phyloP scores from a whole-genome alignment of 2,329 filamentous ascomycete species.

The Aspergillus costaricaensis region DNA sequence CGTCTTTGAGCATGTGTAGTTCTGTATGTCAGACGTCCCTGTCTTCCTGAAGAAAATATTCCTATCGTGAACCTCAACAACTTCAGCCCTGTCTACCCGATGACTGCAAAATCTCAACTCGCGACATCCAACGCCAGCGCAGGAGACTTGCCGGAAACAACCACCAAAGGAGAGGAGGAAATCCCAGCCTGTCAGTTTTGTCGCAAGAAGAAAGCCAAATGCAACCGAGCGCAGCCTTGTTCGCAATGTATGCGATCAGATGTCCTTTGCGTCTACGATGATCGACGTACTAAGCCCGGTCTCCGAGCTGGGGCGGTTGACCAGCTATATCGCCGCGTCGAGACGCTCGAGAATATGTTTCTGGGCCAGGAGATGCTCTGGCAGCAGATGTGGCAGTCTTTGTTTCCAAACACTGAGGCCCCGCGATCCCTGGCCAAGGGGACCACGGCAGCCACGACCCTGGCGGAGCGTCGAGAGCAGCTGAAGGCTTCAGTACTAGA shows the following conservation, averaged over 20 bases:
- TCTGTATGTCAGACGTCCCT: no score
- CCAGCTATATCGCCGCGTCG: constrained; percentile 33
- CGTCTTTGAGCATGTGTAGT: no score
- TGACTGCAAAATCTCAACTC: no score
- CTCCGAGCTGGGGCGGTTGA: constrained; percentile 37
- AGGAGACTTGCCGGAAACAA: no score
- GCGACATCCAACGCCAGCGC: no score
- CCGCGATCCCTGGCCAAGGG: no score
- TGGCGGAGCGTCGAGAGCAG: no score
- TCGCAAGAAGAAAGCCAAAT: constrained; percentile 50
- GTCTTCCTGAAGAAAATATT: no score
- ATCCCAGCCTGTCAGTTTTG: constrained; percentile 44
- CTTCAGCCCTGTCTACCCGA: no score
- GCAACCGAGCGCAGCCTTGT: constrained; percentile 47
- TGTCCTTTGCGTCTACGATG: constrained; percentile 37
- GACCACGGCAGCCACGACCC: no score
- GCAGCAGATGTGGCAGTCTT: constrained; percentile 21
- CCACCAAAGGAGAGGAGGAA: constrained; percentile 13
- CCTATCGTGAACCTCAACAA: no score
- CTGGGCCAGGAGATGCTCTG: constrained; percentile 24
- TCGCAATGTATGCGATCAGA: constrained; percentile 43
- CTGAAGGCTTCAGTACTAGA: no score
- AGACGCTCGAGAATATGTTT: constrained; percentile 27
- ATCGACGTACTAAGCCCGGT: constrained; percentile 32
- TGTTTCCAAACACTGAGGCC: background rate